These are phyloP conservation scores for Penicillium occitanis DNA, from an alignment of 2,329 filamentous ascomycete genomes.

Conservation along the genomic window DNA sequence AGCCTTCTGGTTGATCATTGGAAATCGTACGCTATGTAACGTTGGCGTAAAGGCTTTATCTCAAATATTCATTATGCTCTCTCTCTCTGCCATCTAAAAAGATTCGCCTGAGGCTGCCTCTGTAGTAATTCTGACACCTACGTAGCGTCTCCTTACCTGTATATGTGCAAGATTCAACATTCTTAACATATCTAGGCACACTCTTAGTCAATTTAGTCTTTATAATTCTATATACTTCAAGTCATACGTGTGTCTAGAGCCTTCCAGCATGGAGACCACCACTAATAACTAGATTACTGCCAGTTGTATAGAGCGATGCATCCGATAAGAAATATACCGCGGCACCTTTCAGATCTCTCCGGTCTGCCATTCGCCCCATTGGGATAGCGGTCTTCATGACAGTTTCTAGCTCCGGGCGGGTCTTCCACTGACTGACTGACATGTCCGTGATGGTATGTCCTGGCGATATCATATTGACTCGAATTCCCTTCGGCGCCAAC, in stretches of 20 bases:
- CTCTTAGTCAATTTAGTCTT: not conserved
- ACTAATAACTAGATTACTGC: not conserved
- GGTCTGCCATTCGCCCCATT: not conserved
- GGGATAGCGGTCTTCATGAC: not conserved
- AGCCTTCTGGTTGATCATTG: not conserved
- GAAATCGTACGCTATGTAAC: not conserved
- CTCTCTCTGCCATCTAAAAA: not conserved
- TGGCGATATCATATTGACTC: conserved; percentile 43
- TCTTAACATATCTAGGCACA: not conserved
- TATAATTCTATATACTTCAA: not conserved
- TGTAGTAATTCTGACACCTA: not conserved
- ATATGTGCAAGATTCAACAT: not conserved
- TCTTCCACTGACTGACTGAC: conserved; percentile 33
- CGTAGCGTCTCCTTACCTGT: not conserved
- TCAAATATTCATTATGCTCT: not conserved
- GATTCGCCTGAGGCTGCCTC: not conserved
- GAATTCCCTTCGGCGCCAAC: conserved; percentile 32
- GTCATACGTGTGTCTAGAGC: not conserved
- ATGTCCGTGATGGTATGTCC: conserved; percentile 38
- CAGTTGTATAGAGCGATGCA: conserved; percentile 19
- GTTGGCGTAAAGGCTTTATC: not conserved
- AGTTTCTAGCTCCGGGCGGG: conserved; percentile 34
- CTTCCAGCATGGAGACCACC: not conserved
- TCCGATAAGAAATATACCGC: conserved; percentile 29
- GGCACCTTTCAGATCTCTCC: conserved; percentile 38